These are phyloP conservation scores for Venturia aucupariae DNA, from an alignment of 2,329 filamentous ascomycete genomes.

Conservation along the genomic window DNA sequence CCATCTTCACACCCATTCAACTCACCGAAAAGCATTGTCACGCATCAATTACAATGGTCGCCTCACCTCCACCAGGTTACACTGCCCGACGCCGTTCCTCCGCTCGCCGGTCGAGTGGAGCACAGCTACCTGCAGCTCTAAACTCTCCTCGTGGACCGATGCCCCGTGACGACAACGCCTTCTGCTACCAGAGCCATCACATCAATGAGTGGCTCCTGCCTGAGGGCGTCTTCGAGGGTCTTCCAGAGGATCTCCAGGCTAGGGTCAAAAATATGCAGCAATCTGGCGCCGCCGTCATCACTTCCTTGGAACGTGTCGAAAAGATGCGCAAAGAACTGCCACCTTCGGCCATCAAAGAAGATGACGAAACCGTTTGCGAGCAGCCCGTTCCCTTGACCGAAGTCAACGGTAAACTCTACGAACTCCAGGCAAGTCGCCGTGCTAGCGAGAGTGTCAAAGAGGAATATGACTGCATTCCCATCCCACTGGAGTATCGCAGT, in stretches of 20 bases:
- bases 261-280: conserved; percentile 31
- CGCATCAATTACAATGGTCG: background rate
- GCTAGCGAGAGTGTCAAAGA: background rate
- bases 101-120: conserved; percentile 2
- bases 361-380: background rate
- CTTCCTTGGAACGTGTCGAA: conserved; percentile 28
- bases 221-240: conserved; percentile 26
- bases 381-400: background rate
- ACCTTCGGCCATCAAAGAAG: background rate
- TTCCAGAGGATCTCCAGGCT: conserved; percentile 28
- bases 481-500: background rate
- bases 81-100: background rate
- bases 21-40: background rate
- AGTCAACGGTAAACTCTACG: conserved; percentile 3
- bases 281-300: conserved; percentile 37
- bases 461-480: conserved; percentile 8
- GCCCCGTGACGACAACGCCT: conserved; percentile 26
- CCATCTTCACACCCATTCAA: background rate
- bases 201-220: conserved; percentile 31
- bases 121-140: conserved; percentile 22
- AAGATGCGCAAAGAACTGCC: conserved; percentile 14
- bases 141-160: conserved; percentile 8
- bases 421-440: background rate
- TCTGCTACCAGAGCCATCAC: conserved; percentile 29
- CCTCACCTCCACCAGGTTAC: background rate